These are phyloP conservation scores for Nematodospora anomalae DNA, from an alignment of 1,139 yeast species.

Conservation along the genomic window DNA sequence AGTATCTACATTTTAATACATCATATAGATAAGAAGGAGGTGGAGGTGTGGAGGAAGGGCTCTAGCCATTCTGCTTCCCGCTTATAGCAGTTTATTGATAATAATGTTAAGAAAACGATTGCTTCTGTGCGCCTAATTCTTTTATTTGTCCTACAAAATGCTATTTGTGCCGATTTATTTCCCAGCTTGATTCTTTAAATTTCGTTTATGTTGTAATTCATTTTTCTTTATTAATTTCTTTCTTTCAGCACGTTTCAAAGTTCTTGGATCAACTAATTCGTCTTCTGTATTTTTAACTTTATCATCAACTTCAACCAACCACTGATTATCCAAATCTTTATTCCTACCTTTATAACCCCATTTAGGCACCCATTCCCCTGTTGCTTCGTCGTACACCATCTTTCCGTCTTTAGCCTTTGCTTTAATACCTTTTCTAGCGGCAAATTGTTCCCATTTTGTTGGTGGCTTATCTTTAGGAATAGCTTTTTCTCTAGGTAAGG, in stretches of 20 bases:
- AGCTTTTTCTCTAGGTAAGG: constrained; percentile 92
- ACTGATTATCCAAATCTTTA: constrained; percentile 82
- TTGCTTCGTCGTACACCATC: constrained; percentile 84
- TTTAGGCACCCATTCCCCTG: constrained; percentile 94
- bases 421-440: constrained; percentile 91
- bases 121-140: not conserved
- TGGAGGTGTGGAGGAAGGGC: too few species aligned
- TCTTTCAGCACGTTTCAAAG: constrained; percentile 76
- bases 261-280: constrained; percentile 85
- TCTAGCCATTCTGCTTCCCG: too few species aligned
- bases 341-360: constrained; percentile 98
- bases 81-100: too few species aligned
- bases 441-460: constrained; percentile 97
- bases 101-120: too few species aligned
- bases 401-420: constrained; percentile 90
- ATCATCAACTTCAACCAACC: constrained; percentile 95
- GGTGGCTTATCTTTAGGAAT: constrained; percentile 89
- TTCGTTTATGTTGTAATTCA: constrained; percentile 82
- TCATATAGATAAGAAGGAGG: too few species aligned
- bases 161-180: not conserved
- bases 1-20: too few species aligned
- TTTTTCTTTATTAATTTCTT: constrained; percentile 84
- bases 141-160: not conserved
- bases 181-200: constrained; percentile 43
- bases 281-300: constrained; percentile 62